Percentiles rank a stretch among this genome's conserved stretches.
These are phyloP conservation scores for Bryopsis sp. DNA, from an alignment of 139 green algal species.

Conservation along the genomic window DNA sequence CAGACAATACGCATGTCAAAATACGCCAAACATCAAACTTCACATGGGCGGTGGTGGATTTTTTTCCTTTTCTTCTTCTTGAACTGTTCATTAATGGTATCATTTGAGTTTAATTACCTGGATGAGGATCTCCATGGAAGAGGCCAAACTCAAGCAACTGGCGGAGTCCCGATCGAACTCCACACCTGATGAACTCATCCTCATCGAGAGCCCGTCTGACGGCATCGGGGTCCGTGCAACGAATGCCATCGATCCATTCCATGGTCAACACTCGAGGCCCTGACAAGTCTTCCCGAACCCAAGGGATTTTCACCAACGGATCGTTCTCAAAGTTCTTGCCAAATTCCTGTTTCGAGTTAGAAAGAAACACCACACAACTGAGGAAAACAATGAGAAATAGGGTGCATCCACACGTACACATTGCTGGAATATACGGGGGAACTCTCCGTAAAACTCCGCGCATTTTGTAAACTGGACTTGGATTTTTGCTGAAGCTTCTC, in stretches of 20 bases:
- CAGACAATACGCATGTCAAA: too few relatives aligned
- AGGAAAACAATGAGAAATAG: too few relatives aligned
- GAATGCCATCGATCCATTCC: constrained; percentile 98
- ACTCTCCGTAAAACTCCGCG: too few relatives aligned
- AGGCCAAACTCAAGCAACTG: constrained; percentile 99
- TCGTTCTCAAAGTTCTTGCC: constrained; percentile 84
- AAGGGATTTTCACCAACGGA: constrained; percentile 95
- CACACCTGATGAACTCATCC: constrained; percentile 80
- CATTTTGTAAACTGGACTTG: too few relatives aligned
- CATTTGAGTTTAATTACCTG: constrained; percentile 38
- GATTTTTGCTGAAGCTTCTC: too few relatives aligned
- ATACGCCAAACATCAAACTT: too few relatives aligned
- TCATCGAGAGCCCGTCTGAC: constrained; percentile 51
- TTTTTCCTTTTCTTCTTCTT: too few relatives aligned
- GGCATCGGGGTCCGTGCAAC: constrained; percentile 73
- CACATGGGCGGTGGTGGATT: too few relatives aligned
- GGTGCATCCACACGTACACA: too few relatives aligned
- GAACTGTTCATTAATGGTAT: too few relatives aligned
- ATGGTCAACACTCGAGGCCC: constrained; percentile 78
- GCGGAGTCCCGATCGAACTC: constrained; percentile 84
- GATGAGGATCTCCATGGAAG: constrained; percentile 87
- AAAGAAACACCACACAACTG: background rate
- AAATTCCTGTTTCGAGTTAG: constrained; percentile 48
- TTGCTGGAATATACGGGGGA: too few relatives aligned
- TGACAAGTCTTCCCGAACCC: constrained; percentile 73